These are phyloP conservation scores for Aspergillus melleus DNA, from an alignment of 2,329 filamentous ascomycete species.

Conservation along the genomic window DNA sequence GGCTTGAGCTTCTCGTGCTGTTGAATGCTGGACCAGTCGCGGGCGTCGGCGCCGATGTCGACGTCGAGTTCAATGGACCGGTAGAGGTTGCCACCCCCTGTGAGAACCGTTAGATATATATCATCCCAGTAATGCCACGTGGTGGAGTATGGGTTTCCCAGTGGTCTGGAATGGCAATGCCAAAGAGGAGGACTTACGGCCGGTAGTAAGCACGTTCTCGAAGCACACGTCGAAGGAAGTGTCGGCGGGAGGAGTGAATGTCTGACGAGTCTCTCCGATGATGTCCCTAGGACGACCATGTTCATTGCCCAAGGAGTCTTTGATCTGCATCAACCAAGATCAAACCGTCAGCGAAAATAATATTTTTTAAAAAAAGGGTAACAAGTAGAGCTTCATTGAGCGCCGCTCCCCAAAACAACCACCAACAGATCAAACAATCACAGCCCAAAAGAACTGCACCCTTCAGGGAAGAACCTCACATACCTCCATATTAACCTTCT, in stretches of 20 bases:
- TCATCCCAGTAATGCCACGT: background rate
- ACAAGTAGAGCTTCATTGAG: background rate
- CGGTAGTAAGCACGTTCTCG: slow-evolving; percentile 71
- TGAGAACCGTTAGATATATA: slow-evolving; percentile 4
- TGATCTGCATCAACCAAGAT: slow-evolving; percentile 63
- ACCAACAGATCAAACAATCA: background rate
- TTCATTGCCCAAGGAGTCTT: slow-evolving; percentile 92
- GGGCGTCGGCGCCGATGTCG: slow-evolving; percentile 94
- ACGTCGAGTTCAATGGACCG: slow-evolving; percentile 88
- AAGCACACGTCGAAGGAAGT: slow-evolving; percentile 96
- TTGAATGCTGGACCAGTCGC: slow-evolving; percentile 97
- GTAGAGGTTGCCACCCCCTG: slow-evolving; percentile 48
- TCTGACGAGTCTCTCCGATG: slow-evolving; percentile 85
- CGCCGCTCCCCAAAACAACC: background rate
- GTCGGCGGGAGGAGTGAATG: slow-evolving; percentile 90
- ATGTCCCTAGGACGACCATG: slow-evolving; percentile 91
- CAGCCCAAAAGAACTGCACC: background rate
- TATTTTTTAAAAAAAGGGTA: background rate
- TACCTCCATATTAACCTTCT: slow-evolving; percentile 92
- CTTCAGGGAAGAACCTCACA: slow-evolving; percentile 11
- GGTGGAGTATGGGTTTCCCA: background rate
- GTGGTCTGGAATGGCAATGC: background rate
- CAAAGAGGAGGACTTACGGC: slow-evolving; percentile 55
- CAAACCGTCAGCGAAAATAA: slow-evolving; percentile 9
- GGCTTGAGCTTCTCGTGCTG: slow-evolving; percentile 97